Percentiles rank a stretch among this genome's conserved stretches.
These are phyloP conservation scores for Talaromyces verruculosus DNA, from an alignment of 2,329 filamentous ascomycete species.

Conservation along the genomic window DNA sequence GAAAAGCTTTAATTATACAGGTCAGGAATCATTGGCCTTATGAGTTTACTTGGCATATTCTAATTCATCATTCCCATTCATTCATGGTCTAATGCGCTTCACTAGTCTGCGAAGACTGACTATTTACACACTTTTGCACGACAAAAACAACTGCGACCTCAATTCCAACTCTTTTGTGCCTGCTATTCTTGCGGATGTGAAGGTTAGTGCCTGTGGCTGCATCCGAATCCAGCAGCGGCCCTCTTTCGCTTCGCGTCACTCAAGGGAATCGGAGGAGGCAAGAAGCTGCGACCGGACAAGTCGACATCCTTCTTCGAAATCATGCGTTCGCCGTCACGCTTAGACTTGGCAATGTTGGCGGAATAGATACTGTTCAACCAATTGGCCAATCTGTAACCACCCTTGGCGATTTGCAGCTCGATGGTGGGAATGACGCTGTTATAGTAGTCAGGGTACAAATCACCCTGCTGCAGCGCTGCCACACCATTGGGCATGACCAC, in stretches of 20 bases:
- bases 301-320: conserved; percentile 1
- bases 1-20: background rate
- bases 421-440: conserved; percentile 24
- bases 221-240: conserved; percentile 1
- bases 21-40: background rate
- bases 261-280: conserved; percentile 9
- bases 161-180: background rate
- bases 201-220: background rate
- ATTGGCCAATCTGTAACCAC: conserved; percentile 22
- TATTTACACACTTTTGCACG: background rate
- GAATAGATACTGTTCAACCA: conserved; percentile 22
- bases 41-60: background rate
- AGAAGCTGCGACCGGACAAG: conserved; percentile 2
- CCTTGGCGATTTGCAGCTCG: conserved; percentile 23
- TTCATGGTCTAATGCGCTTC: background rate
- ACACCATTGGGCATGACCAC: conserved; percentile 24
- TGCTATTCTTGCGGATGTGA: background rate
- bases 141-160: background rate
- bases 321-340: conserved; percentile 1
- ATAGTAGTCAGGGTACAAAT: conserved; percentile 24
- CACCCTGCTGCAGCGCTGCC: conserved; percentile 21
- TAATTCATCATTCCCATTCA: background rate
- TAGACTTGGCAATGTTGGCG: background rate
- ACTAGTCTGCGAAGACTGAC: background rate
- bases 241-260: conserved; percentile 1